Evolutionary conservation across 148 eudicot genomes (phyloP), one percentile per base, ranked within the genome.

Genomic region (Heliamphora exappendiculata): DNA sequence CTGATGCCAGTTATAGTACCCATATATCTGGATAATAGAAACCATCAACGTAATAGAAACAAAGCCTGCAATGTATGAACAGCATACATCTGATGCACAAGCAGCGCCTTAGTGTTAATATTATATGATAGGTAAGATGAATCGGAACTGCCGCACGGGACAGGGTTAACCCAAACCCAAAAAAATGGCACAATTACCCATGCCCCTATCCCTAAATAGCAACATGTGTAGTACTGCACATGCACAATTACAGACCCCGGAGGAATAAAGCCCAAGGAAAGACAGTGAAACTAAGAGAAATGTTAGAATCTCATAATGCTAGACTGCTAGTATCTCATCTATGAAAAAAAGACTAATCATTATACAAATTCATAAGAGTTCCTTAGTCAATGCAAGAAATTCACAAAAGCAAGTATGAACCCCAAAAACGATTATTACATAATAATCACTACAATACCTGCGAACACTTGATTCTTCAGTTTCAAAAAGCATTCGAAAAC

Each of bases 381-480:
- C 36, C 36, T 41, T 28, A 42, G 31, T 44, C 51, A 74, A 41
- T 68, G 22, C 33, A 44, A 8, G 19, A 41, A 42, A 41, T 41
- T 58, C 44, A 54, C 9, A 58, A n/a, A 4, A 41, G 20, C 42
- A 47, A 24, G 26, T 28, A 29, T 49, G 26, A 41, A 71, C 42
- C 36, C 13, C 31, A 37, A 73, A 58, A 45, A 72, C 3, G 1
- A 3, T 36, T 47, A 4, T 65, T 36, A 26, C 29, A 31, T 29
- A 19, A 54, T 22, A 7, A 73, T 45, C 68, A 33, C 26, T 16
- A 66, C 44, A 31, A 12, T 89, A 95, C 99, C 99, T 90, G 47
- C 98, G 91, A 22, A 93, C 98, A 80, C 97, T 90, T 62, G 98
- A 93, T 83, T 93, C 98, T 85, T 93, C 98, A 47, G 97, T 93